phyloP scores from a whole-genome alignment of 1,284 basidiomycete species.

The Tetrapyrgos nigripes region DNA sequence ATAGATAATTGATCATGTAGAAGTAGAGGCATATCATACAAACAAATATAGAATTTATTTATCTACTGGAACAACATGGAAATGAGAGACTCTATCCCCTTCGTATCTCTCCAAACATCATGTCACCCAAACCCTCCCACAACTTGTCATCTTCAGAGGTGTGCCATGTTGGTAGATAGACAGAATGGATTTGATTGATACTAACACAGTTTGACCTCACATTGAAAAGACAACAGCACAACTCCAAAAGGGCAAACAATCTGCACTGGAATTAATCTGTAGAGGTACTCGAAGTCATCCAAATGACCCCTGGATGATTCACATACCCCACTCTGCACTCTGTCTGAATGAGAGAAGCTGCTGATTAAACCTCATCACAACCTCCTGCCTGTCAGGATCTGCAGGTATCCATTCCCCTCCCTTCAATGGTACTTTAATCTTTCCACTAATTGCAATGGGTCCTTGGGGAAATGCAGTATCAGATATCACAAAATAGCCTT shows the following conservation, averaged over 20 bases:
- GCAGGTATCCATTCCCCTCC: conserved; percentile 28
- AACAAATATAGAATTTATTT: not conserved
- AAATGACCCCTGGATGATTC: conserved; percentile 46
- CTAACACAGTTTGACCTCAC: conserved; percentile 27
- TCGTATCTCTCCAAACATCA: conserved; percentile 30
- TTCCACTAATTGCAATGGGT: conserved; percentile 21
- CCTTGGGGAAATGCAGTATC: conserved; percentile 45
- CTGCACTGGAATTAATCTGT: conserved; percentile 16
- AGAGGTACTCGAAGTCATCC: conserved; percentile 41
- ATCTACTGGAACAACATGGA: conserved; percentile 25
- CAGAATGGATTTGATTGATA: conserved; percentile 36
- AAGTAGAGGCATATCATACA: not conserved
- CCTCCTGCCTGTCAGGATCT: conserved; percentile 20
- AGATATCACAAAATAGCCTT: conserved; percentile 39
- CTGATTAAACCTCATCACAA: conserved; percentile 26
- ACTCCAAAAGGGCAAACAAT: conserved; percentile 30
- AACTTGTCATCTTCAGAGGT: conserved; percentile 26
- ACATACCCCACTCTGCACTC: conserved; percentile 50
- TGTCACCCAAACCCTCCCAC: conserved; percentile 36
- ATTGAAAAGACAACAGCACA: conserved; percentile 36
- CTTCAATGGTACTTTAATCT: conserved; percentile 43
- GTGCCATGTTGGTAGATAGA: conserved; percentile 42
- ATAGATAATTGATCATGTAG: too few relatives aligned
- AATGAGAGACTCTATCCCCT: conserved; percentile 36
- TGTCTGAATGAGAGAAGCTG: conserved; percentile 42